A percentile compares a stretch with the other conserved stretches of the same genome.
These are phyloP conservation scores for Ceratocystis albifundus DNA, from an alignment of 2,329 filamentous ascomycete genomes.

Conservation along the genomic window DNA sequence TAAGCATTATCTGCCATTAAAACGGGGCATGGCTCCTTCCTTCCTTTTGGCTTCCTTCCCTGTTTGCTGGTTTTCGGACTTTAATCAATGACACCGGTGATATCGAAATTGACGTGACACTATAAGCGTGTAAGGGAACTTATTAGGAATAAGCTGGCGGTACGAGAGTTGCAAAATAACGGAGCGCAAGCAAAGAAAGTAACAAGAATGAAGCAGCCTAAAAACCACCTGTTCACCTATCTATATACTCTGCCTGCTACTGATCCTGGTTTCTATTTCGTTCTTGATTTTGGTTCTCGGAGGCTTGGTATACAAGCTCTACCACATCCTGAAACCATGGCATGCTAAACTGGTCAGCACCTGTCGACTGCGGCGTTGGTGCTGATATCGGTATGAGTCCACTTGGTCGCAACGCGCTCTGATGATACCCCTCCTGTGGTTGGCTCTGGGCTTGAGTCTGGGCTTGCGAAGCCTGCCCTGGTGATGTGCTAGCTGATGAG, in stretches of 20 bases:
- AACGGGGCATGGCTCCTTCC: neutral
- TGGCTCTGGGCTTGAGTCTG: neutral
- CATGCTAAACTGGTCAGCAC: neutral
- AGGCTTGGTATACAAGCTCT: neutral
- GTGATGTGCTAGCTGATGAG: neutral
- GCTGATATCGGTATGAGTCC: neutral
- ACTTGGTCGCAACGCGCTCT: neutral
- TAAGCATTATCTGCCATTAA: constrained; percentile 12
- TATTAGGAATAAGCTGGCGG: neutral
- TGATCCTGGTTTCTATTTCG: neutral
- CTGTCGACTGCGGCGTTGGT: neutral
- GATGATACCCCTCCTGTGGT: neutral
- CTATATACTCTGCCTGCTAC: neutral
- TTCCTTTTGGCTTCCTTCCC: neutral
- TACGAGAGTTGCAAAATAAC: neutral
- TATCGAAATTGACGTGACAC: neutral
- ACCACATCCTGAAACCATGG: constrained; percentile 9
- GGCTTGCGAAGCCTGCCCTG: neutral
- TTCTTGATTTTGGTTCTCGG: neutral
- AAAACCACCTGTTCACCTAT: neutral
- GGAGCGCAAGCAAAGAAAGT: too few relatives aligned
- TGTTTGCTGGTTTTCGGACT: neutral
- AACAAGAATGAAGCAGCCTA: neutral
- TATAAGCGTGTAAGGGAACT: neutral
- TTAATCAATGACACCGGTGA: neutral